Percentiles rank a stretch among this genome's conserved stretches.
These are phyloP conservation scores for Umbelopsis sp. DNA, from an alignment of 371 early-diverging fungal species.

Conservation along the genomic window DNA sequence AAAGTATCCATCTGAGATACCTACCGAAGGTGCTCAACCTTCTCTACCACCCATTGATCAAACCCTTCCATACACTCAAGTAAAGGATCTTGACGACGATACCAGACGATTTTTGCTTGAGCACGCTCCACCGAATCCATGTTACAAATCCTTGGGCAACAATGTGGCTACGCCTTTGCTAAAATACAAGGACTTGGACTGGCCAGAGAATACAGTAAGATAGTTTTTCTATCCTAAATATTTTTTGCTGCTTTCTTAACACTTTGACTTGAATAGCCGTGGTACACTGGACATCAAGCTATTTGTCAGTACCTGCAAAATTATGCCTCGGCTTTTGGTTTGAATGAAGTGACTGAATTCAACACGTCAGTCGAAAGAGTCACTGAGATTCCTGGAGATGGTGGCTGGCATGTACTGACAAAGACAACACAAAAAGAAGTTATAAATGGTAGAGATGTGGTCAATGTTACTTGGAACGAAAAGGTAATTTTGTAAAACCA, in stretches of 20 bases:
- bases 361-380: constrained; percentile 39
- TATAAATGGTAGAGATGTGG: not conserved
- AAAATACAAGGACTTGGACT: constrained; percentile 26
- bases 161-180: constrained; percentile 33
- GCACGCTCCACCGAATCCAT: constrained; percentile 24
- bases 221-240: not conserved
- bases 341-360: constrained; percentile 32
- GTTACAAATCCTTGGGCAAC: constrained; percentile 29
- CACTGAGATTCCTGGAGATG: constrained; percentile 20
- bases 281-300: constrained; percentile 32
- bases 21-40: constrained; percentile 2
- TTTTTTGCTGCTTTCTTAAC: constrained; percentile 20
- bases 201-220: constrained; percentile 24
- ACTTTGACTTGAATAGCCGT: constrained; percentile 25
- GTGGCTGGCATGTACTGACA: constrained; percentile 28
- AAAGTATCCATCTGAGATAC: constrained; percentile 4
- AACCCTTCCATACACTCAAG: constrained; percentile 51
- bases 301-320: constrained; percentile 35
- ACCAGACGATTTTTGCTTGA: constrained; percentile 7
- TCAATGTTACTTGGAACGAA: constrained; percentile 27
- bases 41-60: constrained; percentile 41
- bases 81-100: constrained; percentile 18
- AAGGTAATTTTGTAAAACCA: constrained; percentile 20
- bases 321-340: constrained; percentile 29
- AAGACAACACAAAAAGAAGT: constrained; percentile 18